Evolutionary conservation across 148 eudicot species (phyloP).

Genomic region (Spergularia marina): DNA sequence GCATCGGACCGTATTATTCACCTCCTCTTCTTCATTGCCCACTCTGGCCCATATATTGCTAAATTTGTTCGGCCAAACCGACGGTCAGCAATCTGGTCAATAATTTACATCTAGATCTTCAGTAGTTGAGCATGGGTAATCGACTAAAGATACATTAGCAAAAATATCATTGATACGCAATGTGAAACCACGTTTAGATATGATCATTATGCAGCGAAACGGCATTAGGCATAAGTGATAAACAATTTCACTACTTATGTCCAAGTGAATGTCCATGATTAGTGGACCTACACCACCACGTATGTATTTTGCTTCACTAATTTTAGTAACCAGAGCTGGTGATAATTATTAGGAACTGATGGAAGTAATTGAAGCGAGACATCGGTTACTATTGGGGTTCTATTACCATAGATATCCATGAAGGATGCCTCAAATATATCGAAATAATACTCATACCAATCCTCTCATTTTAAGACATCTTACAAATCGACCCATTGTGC

Average conservation of each 20-base stretch:
- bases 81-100: conserved; percentile 73
- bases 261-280: background rate
- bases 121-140: background rate
- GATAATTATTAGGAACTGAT: background rate
- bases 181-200: background rate
- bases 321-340: background rate
- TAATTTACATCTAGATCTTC: background rate
- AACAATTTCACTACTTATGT: background rate
- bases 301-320: background rate
- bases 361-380: background rate
- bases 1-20: background rate
- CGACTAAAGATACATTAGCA: background rate
- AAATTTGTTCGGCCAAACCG: conserved; percentile 88
- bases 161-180: background rate
- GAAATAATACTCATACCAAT: background rate
- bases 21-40: conserved; percentile 79
- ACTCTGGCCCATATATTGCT: conserved; percentile 88
- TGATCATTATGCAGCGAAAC: background rate
- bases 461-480: background rate
- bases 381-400: background rate
- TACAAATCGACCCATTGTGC: background rate
- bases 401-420: background rate
- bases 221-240: background rate
- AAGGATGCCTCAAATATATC: background rate
- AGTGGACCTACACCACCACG: background rate